Evolutionary conservation across 768 basidiomycete species (phyloP).

Genomic region (Lentinula sp.): DNA sequence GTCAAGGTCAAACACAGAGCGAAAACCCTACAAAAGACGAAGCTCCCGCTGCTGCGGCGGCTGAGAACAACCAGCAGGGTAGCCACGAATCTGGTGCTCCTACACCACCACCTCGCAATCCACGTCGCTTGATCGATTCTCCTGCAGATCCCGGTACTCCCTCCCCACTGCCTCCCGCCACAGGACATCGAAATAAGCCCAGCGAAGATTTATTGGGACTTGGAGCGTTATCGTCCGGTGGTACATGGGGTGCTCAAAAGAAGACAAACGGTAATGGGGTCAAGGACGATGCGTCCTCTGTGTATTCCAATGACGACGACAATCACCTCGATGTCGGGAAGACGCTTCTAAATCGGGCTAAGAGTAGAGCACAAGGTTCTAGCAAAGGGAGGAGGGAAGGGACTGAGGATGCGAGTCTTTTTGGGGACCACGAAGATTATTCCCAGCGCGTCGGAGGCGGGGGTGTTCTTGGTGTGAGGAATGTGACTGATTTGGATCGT

Average conservation of each 20-base stretch:
- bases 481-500: background rate
- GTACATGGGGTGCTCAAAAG: background rate
- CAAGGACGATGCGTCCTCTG: background rate
- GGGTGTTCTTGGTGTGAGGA: background rate
- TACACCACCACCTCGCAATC: background rate
- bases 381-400: background rate
- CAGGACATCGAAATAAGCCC: background rate
- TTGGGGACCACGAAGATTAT: constrained; percentile 6
- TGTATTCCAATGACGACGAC: background rate
- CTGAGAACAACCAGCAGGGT: constrained; percentile 15
- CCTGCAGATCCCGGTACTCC: background rate
- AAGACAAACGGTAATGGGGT: background rate
- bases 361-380: background rate
- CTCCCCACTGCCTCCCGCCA: background rate
- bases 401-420: background rate
- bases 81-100: background rate
- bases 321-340: background rate
- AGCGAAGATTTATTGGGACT: background rate
- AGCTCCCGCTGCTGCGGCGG: constrained; percentile 24
- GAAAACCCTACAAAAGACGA: constrained; percentile 12
- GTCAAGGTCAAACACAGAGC: constrained; percentile 11
- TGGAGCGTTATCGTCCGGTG: background rate
- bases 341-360: background rate
- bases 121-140: background rate
- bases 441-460: background rate